phyloP scores from a whole-genome alignment of 2,329 filamentous ascomycete genomes.

The Colletotrichum shisoi region DNA sequence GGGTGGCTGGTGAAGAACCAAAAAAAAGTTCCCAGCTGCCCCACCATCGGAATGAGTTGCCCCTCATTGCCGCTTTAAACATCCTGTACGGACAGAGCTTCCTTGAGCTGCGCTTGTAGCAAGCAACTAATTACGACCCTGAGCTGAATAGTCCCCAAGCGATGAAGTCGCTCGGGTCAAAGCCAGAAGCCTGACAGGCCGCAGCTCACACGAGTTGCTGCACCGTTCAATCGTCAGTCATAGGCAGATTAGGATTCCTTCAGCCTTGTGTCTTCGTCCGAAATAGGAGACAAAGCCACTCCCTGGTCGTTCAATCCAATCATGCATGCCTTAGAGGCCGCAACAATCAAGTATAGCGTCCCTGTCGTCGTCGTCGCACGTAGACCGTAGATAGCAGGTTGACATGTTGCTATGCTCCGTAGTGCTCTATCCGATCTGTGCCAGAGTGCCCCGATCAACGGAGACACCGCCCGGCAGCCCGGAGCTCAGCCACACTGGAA shows the following conservation, averaged over 20 bases:
- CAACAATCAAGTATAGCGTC: slow-evolving; percentile 13
- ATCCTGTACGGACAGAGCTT: slow-evolving; percentile 48
- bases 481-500: slow-evolving; percentile 37
- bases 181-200: neutral
- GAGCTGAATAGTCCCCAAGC: slow-evolving; percentile 21
- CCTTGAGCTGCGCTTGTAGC: slow-evolving; percentile 14
- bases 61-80: slow-evolving; percentile 70
- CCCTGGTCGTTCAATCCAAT: slow-evolving; percentile 2
- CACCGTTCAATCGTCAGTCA: slow-evolving; percentile 4
- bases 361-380: neutral
- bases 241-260: neutral
- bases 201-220: slow-evolving; percentile 13
- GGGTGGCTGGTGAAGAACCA: slow-evolving; percentile 40
- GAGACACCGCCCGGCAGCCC: slow-evolving; percentile 34
- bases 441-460: slow-evolving; percentile 29
- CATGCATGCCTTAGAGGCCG: neutral
- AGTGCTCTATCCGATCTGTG: slow-evolving; percentile 25
- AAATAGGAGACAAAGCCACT: neutral
- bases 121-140: slow-evolving; percentile 9
- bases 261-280: slow-evolving; percentile 25
- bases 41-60: slow-evolving; percentile 64
- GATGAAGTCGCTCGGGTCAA: slow-evolving; percentile 32
- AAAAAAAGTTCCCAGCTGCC: slow-evolving; percentile 56
- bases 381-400: slow-evolving; percentile 22
- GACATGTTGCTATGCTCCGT: slow-evolving; percentile 7